Base-by-base conservation (phyloP, 139 green algal genomes). In the Chlamydomonas asymmetrica region DNA sequence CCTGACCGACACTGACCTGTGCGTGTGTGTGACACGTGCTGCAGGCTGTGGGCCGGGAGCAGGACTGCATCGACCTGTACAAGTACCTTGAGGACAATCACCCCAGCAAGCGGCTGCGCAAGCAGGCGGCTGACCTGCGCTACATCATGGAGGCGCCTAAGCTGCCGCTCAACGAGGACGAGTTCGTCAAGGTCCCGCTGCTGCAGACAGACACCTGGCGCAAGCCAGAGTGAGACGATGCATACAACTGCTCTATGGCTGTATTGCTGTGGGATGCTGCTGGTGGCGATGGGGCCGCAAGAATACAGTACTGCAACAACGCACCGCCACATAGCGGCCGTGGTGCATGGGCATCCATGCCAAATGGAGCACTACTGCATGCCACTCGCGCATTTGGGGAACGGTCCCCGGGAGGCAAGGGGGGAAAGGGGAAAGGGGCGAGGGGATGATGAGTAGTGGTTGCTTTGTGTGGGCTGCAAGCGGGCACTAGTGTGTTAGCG, bases 101-200 rank as follows among this genome's bases (percentile, higher is more conserved):
- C 76, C 84, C 82, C 5, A 70, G 65, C 20, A 66, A 50, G 5
- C 79, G 67, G 57, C 73, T 88, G 1, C 70, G 80, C 38, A 87
- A 87, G 43, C 83, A 90, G 70, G 83, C 82, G 20, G 52, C 43
- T 0, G 66, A 80, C 52, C 71, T 95, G 73, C 80, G 92, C 13
- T 96, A 87, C 82, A 96, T 96, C 73, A 85, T 96, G 84, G 91
- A 96, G 77, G 92, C 92, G 0, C 92, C 92, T 7, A 92, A 92
- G 70, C 78, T 97, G 72, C 79, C 88, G 63, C 39, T 93, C 4
- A 60, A 72, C 5, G 66, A 83, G 3, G 89, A 97, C 2, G 93
- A 97, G 78, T 78, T 72, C 5, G 87, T 97, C 31, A 84, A 87
- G 29, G 85, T 97, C 1, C 92, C 92, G 0, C 74, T 94, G 29